Base-by-base conservation (phyloP, 371 early-diverging fungal genomes). In the Entomophthora muscae region DNA sequence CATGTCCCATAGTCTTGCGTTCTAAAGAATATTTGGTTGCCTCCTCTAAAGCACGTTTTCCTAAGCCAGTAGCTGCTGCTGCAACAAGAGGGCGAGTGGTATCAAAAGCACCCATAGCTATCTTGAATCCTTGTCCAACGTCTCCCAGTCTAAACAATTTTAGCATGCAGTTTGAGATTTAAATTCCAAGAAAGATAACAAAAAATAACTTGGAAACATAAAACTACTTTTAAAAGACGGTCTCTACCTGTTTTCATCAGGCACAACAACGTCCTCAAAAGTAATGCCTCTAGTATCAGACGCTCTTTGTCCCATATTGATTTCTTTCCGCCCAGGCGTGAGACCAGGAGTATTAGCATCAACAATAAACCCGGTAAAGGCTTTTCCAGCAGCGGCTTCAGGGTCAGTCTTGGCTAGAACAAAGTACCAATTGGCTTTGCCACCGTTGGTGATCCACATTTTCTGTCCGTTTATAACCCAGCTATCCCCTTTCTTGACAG, bases 401-500 rank as follows among this genome's bases (percentile, higher is more conserved):
- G 83, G 76, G 68, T 86, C 88, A 17, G 95, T 95, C 69, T 85
- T 85, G 57, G 97, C 95, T 53, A 96, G 78, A n/a, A 96, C 86
- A 75, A 96, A 96, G 86, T 83, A 95, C 95, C 95, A 96, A 78
- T 96, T 93, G 69, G 97, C 97, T 70, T 94, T 85, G 29, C 93
- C 94, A 55, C 90, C 89, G 69, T 95, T 94, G 63, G 97, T 96
- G 70, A 96, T 96, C 95, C 98, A 97, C 78, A 93, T 85, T 76
- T 95, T 95, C 67, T 86, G 88, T n/a, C 90, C 91, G 59, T 89
- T 91, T 59, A 90, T 70, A 0, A 90, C 72, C 72, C 90, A 95
- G 30, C 73, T 73, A 70, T 84, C 82, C 26, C 91, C 94, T 70
- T 85, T 86, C 76, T 82, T 83, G 26, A 89, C 92, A 2, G 98